Conservation (phyloP, 139 green algal genomes). For the Picochlorum sp. region DNA sequence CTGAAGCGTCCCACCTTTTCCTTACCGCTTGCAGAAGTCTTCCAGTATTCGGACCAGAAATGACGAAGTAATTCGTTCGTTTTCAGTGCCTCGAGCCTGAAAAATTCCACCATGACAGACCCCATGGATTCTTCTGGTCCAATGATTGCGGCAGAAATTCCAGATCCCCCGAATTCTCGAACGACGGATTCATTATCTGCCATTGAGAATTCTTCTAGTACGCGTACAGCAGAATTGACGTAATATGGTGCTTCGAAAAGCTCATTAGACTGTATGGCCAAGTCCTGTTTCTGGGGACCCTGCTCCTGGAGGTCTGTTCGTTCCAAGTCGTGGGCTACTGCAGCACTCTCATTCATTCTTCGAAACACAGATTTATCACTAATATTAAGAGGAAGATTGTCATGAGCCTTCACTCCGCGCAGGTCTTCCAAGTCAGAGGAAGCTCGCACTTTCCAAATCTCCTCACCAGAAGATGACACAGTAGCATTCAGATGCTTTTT, state of each 20-base stretch:
- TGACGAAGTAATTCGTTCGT: constrained; percentile 70
- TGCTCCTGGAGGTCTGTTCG: no score
- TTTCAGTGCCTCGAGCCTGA: constrained; percentile 29
- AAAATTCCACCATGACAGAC: constrained; percentile 19
- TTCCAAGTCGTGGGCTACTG: constrained; percentile 10
- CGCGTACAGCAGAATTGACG: constrained; percentile 13
- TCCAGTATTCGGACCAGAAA: constrained; percentile 51
- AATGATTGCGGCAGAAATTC: constrained; percentile 3
- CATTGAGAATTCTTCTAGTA: not conserved
- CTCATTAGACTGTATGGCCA: not conserved
- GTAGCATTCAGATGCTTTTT: not conserved
- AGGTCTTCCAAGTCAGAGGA: constrained; percentile 22
- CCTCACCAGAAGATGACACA: constrained; percentile 3
- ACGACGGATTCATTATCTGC: constrained; percentile 15
- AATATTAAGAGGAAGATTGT: constrained; percentile 9
- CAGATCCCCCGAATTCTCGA: constrained; percentile 22
- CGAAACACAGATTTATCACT: not conserved
- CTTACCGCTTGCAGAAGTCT: constrained; percentile 15
- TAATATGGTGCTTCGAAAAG: constrained; percentile 7
- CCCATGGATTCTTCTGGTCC: constrained; percentile 20
- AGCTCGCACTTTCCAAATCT: constrained; percentile 18
- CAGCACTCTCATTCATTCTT: not conserved
- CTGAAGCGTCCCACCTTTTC: constrained; percentile 34
- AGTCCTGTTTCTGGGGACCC: constrained; percentile 1
- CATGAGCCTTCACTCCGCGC: not conserved